Conservation (phyloP, 129 eudicot species). For the carrot (Daucus carota) region DNA sequence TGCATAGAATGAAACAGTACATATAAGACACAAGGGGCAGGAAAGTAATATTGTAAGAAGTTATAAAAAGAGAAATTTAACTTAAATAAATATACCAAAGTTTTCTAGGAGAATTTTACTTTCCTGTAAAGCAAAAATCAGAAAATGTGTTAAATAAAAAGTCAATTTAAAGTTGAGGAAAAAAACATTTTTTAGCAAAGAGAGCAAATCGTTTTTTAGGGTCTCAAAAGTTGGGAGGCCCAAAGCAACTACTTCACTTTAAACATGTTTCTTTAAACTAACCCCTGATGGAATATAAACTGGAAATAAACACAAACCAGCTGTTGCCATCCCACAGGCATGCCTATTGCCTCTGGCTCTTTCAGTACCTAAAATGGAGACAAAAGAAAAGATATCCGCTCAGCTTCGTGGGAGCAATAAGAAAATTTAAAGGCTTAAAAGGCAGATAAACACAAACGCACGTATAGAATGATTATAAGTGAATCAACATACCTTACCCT, state of each 20-base stretch:
- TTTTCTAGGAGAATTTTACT: neutral
- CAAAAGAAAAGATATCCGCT: neutral
- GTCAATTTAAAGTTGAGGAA: neutral
- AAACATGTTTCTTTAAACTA: neutral
- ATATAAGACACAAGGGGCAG: neutral
- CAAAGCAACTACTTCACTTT: neutral
- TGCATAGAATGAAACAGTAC: neutral
- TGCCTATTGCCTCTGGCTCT: conserved; percentile 20
- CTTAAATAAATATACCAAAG: too few species aligned
- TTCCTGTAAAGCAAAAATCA: neutral
- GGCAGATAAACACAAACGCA: neutral
- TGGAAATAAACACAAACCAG: conserved; percentile 16
- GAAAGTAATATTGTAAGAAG: neutral
- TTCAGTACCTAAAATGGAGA: conserved; percentile 12
- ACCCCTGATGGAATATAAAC: neutral
- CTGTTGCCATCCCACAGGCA: conserved; percentile 22
- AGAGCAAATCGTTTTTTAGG: neutral
- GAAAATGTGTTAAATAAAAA: neutral
- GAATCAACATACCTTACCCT: conserved; percentile 10
- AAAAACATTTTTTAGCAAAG: too few species aligned
- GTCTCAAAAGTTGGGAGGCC: neutral
- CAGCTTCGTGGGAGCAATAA: neutral
- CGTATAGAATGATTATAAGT: neutral
- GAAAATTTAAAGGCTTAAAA: neutral
- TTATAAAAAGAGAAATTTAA: too few species aligned